phyloP scores from a whole-genome alignment of 192 early-diverging fungal species.

The Backusella psychrophila region DNA sequence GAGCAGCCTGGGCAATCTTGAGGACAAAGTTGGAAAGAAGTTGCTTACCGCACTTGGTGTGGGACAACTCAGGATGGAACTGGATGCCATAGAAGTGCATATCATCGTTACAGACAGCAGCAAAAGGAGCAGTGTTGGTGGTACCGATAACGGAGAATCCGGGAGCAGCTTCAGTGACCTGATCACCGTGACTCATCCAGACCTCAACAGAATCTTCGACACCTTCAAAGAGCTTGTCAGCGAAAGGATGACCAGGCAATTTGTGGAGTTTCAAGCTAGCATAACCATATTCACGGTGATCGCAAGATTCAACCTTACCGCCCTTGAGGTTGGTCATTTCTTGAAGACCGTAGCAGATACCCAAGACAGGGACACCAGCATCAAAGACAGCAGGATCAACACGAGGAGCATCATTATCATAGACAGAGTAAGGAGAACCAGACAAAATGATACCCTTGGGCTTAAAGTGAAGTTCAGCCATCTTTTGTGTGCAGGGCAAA shows the following conservation, averaged over 20 bases:
- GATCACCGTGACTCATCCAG: conserved; percentile 99
- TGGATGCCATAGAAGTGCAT: conserved; percentile 91
- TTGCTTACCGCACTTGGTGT: conserved; percentile 81
- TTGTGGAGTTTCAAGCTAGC: conserved; percentile 71
- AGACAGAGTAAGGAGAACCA: conserved; percentile 96
- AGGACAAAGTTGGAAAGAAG: conserved; percentile 94
- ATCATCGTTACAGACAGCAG: conserved; percentile 80
- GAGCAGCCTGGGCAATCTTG: conserved; percentile 78
- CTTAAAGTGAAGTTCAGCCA: conserved; percentile 90
- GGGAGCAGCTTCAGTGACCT: conserved; percentile 74
- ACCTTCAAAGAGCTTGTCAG: conserved; percentile 69
- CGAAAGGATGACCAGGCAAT: conserved; percentile 59
- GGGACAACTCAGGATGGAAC: conserved; percentile 99
- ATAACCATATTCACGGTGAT: conserved; percentile 95
- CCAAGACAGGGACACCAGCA: conserved; percentile 87
- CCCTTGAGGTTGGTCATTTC: conserved; percentile 90
- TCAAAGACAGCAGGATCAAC: conserved; percentile 90
- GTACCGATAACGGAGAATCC: conserved; percentile 85
- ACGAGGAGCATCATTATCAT: conserved; percentile 91
- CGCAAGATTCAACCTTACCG: conserved; percentile 83
- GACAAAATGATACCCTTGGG: conserved; percentile 97
- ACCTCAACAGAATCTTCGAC: conserved; percentile 64
- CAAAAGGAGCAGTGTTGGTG: conserved; percentile 86
- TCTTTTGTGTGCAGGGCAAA: conserved; percentile 94
- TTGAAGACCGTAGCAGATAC: conserved; percentile 99